Percentiles rank a stretch among this genome's conserved stretches.
Evolutionary conservation across 1,284 basidiomycete genomes (phyloP).

Genomic region (Apiotrichum domesticum): DNA sequence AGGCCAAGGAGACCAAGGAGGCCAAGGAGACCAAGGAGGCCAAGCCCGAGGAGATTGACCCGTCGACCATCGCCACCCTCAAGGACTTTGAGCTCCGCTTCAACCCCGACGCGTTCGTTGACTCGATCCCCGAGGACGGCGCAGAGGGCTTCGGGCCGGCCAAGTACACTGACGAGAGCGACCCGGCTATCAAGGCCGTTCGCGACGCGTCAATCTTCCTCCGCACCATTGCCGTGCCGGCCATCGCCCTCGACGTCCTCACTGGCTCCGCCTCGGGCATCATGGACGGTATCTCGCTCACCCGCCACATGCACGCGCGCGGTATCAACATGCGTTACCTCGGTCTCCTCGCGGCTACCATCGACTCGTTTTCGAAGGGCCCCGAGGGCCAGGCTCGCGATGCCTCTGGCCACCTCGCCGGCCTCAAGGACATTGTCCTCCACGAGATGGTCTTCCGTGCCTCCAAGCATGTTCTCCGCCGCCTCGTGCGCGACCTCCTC

Average conservation of each 20-base stretch:
- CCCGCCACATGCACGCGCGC: slow-evolving; percentile 51
- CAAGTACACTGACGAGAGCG: slow-evolving; percentile 49
- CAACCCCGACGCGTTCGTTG: slow-evolving; percentile 57
- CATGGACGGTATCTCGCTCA: slow-evolving; percentile 52
- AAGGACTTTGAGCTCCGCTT: slow-evolving; percentile 52
- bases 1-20: slow-evolving; percentile 18
- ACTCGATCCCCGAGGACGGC: slow-evolving; percentile 22
- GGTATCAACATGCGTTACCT: slow-evolving; percentile 59
- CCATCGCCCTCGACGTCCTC: slow-evolving; percentile 51
- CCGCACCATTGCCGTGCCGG: slow-evolving; percentile 49
- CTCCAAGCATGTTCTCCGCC: slow-evolving; percentile 52
- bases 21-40: slow-evolving; percentile 10
- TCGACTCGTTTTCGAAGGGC: slow-evolving; percentile 45
- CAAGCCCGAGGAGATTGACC: slow-evolving; percentile 14
- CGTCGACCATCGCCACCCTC: slow-evolving; percentile 23
- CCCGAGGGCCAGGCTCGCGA: slow-evolving; percentile 26
- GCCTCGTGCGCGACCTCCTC: slow-evolving; percentile 42
- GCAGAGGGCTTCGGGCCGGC: slow-evolving; percentile 23
- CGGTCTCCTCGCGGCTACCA: slow-evolving; percentile 48
- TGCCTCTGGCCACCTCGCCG: slow-evolving; percentile 35
- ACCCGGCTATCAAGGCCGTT: slow-evolving; percentile 52
- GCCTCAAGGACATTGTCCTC: slow-evolving; percentile 45
- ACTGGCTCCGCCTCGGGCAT: slow-evolving; percentile 48
- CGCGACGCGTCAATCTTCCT: slow-evolving; percentile 52
- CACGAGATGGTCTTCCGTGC: slow-evolving; percentile 56